A percentile compares a stretch with the other conserved stretches of the same genome.
These are phyloP conservation scores for Chaetomium globosum DNA, from an alignment of 2,329 filamentous ascomycete genomes.

Conservation along the genomic window DNA sequence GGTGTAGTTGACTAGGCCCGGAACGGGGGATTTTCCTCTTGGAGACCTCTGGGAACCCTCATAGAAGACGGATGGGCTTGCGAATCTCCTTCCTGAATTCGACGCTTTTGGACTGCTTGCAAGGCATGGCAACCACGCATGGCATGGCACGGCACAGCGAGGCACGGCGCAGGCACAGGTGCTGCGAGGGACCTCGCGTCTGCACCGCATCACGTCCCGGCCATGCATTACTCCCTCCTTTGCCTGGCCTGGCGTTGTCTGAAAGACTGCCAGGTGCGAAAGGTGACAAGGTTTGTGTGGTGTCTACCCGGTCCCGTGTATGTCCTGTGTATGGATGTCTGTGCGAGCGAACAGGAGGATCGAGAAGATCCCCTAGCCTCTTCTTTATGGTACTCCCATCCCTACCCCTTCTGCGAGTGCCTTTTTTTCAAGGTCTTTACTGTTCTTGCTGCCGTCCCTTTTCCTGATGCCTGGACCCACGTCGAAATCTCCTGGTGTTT, in stretches of 20 bases:
- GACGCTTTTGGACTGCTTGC: not conserved
- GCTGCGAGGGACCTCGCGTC: not conserved
- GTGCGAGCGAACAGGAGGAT: not conserved
- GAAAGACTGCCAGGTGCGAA: not conserved
- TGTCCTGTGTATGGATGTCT: not conserved
- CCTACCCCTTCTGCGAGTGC: not conserved
- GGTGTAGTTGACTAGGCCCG: slow-evolving; percentile 10
- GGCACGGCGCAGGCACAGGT: not conserved
- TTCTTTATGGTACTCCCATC: not conserved
- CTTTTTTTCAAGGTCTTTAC: not conserved
- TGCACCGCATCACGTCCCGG: not conserved
- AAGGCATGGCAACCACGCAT: not conserved
- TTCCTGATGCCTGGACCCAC: slow-evolving; percentile 6
- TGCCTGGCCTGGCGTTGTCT: not conserved
- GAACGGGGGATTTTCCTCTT: slow-evolving; percentile 2
- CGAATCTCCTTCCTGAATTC: slow-evolving; percentile 2
- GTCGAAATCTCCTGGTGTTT: not conserved
- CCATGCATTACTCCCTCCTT: not conserved
- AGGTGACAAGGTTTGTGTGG: not conserved
- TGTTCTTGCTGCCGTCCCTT: not conserved
- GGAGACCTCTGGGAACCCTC: not conserved
- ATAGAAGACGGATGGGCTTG: not conserved
- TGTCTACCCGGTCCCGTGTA: not conserved
- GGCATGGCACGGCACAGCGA: not conserved
- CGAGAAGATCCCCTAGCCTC: not conserved